These are phyloP conservation scores for Hygrophorus pudorinus DNA, from an alignment of 768 basidiomycete genomes.

Conservation along the genomic window DNA sequence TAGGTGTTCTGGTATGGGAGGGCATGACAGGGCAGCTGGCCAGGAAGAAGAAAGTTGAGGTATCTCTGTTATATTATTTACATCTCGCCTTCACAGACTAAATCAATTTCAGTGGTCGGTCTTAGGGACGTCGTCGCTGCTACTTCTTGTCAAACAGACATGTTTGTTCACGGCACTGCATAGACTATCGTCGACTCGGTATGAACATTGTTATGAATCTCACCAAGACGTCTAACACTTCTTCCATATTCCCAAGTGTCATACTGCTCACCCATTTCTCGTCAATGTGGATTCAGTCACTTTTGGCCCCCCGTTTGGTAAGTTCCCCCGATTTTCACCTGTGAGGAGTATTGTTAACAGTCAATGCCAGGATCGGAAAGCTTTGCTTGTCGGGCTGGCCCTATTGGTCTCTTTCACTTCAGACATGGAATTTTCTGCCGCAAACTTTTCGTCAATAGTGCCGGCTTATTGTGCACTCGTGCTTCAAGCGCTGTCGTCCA, in stretches of 20 bases:
- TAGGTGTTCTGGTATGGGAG: conserved; percentile 56
- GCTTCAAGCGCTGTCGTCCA: conserved; percentile 49
- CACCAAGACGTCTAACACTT: neutral
- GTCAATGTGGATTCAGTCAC: conserved; percentile 49
- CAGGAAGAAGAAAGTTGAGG: conserved; percentile 51
- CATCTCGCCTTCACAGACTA: conserved; percentile 2
- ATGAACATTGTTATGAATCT: conserved; percentile 13
- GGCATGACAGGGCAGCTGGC: conserved; percentile 40
- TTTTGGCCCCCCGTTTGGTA: conserved; percentile 40
- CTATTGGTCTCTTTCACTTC: conserved; percentile 46
- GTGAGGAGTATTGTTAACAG: neutral
- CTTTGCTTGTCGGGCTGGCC: conserved; percentile 35
- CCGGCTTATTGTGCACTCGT: conserved; percentile 62
- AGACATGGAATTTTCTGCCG: conserved; percentile 37
- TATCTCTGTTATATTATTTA: conserved; percentile 20
- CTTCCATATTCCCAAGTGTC: conserved; percentile 36
- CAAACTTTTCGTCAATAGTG: conserved; percentile 31
- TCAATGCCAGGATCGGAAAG: conserved; percentile 36
- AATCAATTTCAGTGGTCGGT: conserved; percentile 50
- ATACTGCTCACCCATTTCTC: conserved; percentile 64
- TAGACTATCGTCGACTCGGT: conserved; percentile 61
- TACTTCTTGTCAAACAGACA: conserved; percentile 60
- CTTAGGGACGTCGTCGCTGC: conserved; percentile 53
- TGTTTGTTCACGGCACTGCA: conserved; percentile 61
- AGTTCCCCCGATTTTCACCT: conserved; percentile 14